Evolutionary conservation across 352 stramenopile genomes (phyloP).

Genomic region (Globisporangium parvum): DNA sequence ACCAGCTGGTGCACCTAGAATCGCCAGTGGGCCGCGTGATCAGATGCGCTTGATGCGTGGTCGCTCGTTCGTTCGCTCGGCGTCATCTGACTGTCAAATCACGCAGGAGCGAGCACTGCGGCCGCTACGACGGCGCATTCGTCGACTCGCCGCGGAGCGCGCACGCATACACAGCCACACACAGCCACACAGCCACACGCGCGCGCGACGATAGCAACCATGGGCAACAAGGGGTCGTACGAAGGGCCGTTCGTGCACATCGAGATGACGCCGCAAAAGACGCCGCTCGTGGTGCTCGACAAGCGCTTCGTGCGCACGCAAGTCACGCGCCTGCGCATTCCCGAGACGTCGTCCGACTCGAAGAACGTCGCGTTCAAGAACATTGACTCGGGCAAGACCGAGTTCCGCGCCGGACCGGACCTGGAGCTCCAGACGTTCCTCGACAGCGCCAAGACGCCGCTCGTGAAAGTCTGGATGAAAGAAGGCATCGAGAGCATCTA

Average conservation of each 20-base stretch:
- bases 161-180: not conserved
- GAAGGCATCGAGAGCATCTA: slow-evolving; percentile 3
- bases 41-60: not conserved
- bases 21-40: not conserved
- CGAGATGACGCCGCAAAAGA: not conserved
- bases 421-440: not conserved
- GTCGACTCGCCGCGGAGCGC: not conserved
- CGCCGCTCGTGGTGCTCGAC: slow-evolving; percentile 6
- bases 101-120: too few relatives aligned
- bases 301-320: slow-evolving; percentile 5
- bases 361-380: slow-evolving; percentile 8
- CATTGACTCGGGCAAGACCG: not conserved
- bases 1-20: not conserved
- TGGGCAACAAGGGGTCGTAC: slow-evolving; percentile 8
- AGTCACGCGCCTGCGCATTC: not conserved
- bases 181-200: not conserved
- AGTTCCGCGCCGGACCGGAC: slow-evolving; percentile 1
- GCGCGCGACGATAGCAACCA: not conserved
- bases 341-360: slow-evolving; percentile 1
- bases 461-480: slow-evolving; percentile 1
- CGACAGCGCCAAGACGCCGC: not conserved
- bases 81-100: too few relatives aligned
- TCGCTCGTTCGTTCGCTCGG: too few relatives aligned
- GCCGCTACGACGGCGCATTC: not conserved
- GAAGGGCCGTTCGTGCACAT: slow-evolving; percentile 3